phyloP scores from a whole-genome alignment of 2,329 filamentous ascomycete genomes.

The Chaetoscypha palmicola region DNA sequence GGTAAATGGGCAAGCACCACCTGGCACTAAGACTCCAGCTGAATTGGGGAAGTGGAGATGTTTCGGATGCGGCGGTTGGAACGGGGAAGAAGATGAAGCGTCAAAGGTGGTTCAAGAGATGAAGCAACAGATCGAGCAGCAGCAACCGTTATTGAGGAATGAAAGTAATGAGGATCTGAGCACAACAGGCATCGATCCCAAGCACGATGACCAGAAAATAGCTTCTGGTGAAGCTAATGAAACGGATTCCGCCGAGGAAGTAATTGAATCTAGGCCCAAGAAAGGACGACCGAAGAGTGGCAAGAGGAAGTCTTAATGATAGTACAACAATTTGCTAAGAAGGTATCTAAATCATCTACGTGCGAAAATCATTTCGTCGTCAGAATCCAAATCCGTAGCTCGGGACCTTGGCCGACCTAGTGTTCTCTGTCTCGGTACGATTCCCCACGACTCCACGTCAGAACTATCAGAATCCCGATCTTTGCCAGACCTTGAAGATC shows the following conservation, averaged over 20 bases:
- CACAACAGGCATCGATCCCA: background rate
- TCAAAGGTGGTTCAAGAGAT: constrained; percentile 53
- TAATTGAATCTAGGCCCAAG: constrained; percentile 17
- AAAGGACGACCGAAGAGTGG: constrained; percentile 16
- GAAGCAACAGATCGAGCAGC: constrained; percentile 25
- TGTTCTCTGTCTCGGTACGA: no score
- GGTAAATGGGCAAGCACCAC: constrained; percentile 93
- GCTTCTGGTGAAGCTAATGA: constrained; percentile 7
- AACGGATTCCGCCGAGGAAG: constrained; percentile 11
- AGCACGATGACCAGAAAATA: constrained; percentile 6
- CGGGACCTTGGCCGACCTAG: no score
- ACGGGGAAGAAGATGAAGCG: constrained; percentile 77
- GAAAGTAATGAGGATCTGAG: constrained; percentile 3
- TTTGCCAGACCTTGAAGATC: no score
- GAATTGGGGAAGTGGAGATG: constrained; percentile 87
- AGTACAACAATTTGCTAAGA: no score
- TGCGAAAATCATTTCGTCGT: no score
- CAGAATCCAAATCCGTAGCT: no score
- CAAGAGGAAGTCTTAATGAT: constrained; percentile 19
- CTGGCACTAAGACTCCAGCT: constrained; percentile 67
- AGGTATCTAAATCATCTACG: no score
- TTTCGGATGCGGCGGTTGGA: constrained; percentile 72
- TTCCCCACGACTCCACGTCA: no score
- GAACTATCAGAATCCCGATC: no score
- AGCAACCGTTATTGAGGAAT: constrained; percentile 5